phyloP scores from a whole-genome alignment of 1,139 yeast genomes.

The Wickerhamiella infanticola region DNA sequence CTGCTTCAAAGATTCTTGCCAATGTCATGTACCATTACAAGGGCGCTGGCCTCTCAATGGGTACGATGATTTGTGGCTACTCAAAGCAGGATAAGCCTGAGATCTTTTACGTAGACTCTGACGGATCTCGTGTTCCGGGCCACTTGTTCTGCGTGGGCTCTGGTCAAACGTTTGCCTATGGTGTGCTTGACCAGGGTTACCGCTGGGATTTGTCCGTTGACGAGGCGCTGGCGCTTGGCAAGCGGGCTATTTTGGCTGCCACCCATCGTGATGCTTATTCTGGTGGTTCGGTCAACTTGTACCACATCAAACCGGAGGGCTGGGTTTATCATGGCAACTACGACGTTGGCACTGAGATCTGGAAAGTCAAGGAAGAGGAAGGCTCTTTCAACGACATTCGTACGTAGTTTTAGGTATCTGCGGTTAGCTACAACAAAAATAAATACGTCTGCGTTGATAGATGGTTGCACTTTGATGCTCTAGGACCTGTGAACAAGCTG shows the following conservation, averaged over 20 bases:
- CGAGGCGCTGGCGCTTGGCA: conserved; percentile 87
- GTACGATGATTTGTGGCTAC: conserved; percentile 97
- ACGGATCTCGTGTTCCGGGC: conserved; percentile 91
- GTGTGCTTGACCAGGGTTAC: conserved; percentile 87
- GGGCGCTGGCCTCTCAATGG: conserved; percentile 98
- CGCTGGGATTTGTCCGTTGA: conserved; percentile 82
- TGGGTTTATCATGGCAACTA: conserved; percentile 95
- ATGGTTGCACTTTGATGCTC: too few species aligned
- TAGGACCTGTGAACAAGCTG: not conserved
- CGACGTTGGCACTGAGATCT: conserved; percentile 81
- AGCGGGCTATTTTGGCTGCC: conserved; percentile 92
- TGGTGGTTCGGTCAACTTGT: conserved; percentile 90
- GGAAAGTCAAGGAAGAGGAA: conserved; percentile 82
- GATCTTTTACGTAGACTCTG: conserved; percentile 90
- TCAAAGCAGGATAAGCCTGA: conserved; percentile 93
- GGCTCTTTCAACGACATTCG: conserved; percentile 82
- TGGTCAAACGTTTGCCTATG: conserved; percentile 99
- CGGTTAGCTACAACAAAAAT: too few species aligned
- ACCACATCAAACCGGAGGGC: conserved; percentile 84
- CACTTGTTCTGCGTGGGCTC: conserved; percentile 96
- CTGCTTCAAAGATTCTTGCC: conserved; percentile 86
- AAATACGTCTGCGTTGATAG: too few species aligned
- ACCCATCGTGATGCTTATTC: conserved; percentile 97
- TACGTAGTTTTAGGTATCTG: not conserved
- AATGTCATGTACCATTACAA: conserved; percentile 87